phyloP scores from a whole-genome alignment of 257 asterid genomes.

The Fraxinus excelsior region DNA sequence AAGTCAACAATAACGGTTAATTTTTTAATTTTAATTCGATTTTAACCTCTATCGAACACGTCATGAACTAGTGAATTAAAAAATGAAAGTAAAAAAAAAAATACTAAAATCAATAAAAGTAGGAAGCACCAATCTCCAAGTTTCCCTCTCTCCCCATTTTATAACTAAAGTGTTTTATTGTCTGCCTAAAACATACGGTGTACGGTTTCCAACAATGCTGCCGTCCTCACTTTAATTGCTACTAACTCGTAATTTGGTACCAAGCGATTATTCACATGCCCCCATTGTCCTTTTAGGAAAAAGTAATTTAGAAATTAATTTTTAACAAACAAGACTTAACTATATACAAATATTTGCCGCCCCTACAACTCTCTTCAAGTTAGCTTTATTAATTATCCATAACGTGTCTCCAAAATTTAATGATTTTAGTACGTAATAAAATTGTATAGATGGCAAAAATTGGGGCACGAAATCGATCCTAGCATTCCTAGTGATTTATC shows the following conservation, averaged over 20 bases:
- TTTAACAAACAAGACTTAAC: no score
- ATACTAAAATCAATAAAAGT: no score
- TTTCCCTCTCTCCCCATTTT: neutral
- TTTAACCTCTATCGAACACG: no score
- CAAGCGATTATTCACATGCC: neutral
- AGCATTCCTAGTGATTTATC: neutral
- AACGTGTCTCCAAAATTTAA: neutral
- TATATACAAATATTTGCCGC: neutral
- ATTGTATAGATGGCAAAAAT: neutral
- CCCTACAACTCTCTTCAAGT: neutral
- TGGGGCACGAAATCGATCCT: neutral
- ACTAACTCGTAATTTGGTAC: neutral
- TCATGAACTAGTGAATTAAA: no score
- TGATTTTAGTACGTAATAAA: neutral
- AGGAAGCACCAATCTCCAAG: neutral
- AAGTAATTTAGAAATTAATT: no score
- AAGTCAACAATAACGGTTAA: no score
- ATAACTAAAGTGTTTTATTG: neutral
- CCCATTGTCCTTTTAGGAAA: neutral
- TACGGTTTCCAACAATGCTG: neutral
- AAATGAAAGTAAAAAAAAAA: no score
- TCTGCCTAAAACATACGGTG: conserved; percentile 14
- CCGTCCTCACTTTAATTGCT: neutral
- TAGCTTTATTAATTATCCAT: neutral
- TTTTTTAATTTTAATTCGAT: no score